Evolutionary conservation across 2,329 filamentous ascomycete species (phyloP), one percentile per base, ranked within the genome.

Genomic region (Leptographium lundbergii): DNA sequence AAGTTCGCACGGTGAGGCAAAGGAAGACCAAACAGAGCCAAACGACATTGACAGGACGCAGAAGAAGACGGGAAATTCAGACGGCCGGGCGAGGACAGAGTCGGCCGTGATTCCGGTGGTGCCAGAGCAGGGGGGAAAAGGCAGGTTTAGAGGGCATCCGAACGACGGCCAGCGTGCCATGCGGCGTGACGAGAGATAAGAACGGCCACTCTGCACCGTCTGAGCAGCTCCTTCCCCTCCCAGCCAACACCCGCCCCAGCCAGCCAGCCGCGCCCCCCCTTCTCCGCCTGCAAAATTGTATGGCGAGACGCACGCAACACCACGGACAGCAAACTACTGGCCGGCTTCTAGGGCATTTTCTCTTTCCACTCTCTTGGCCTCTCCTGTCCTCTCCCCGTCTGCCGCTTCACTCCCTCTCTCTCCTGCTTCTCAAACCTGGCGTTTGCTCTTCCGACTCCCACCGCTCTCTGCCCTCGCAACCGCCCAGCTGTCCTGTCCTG

Each of bases 281-380:
- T 55, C 53, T 59, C 51, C 56, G 56, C 56, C 56, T 57, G 45
- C 56, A 52, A 51, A 57, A 27, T 57, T 29, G 47, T 39, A 57
- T 22, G 22, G 56, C 29, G 29, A 57, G 45, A 56, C 54, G 27
- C 54, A 56, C 54, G 48, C 47, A 34, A 57, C 45, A 51, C 29
- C 27, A 48, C 54, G 22, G 22, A 32, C 54, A 27, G 39, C 54
- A 45, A 47, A 48, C 42, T 39, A 55, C 53, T 51, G 48, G 36
- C 53, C 17, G 53, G 54, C 54, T 27, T 48, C 57, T 58, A n/a
- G 42, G 34, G 29, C 19, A n/a, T 56, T 47, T 34, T 32, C 27
- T 24, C 34, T 25, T n/a, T 27, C 39, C 36, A 14, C 27, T 13
- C 13, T n/a, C 42, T 32, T 19, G 24, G 22, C 22, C 34, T 29